Base-by-base conservation (phyloP, 208 protist genomes). In the Naegleria fowleri region DNA sequence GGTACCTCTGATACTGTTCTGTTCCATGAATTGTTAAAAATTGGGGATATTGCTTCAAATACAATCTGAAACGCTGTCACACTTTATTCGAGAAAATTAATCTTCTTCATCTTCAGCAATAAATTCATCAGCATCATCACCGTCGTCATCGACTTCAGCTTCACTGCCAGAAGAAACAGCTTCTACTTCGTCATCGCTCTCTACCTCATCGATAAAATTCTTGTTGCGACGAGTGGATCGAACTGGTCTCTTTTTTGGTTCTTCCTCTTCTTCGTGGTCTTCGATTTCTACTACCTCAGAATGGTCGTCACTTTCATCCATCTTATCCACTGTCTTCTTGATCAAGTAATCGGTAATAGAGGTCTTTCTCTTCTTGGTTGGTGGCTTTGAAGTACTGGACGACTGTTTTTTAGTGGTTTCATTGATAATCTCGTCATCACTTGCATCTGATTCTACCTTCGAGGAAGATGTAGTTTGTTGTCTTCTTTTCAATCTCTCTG, bases 131-230 rank as follows among this genome's bases (percentile, higher is more conserved):
- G 11, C 76, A 2, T 40, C 38, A 41, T 84, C 76, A 38, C 39
- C 76, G 4, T 36, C 76, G 33, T 84, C 76, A 4, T 41, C 76
- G 5, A 33, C 0, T 67, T 43, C 38, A 43, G 90, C 90, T 76
- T 91, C 90, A 79, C 67, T 79, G 2, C 90, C 91, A n/a, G 88
- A 41, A 9, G 41, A 75, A 0, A 91, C 79, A 89, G 22, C 22
- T 67, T 29, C 22, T 67, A 22, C 55, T 29, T 92, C 91, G 2
- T 92, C 90, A 90, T 67, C 86, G 5, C 91, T 89, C 38, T 90
- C 83, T 58, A 91, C 91, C 40, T 51, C 55, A 3, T 76, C 41
- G 52, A 59, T 25, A 7, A 89, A 1, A 5, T 89, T 55, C n/a
- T 11, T 40, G 29, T 92, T 79, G 38, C 16, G 5, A 2, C 16